These are phyloP conservation scores for Ajuga chamaepitys DNA, from an alignment of 257 asterid genomes.

Conservation along the genomic window DNA sequence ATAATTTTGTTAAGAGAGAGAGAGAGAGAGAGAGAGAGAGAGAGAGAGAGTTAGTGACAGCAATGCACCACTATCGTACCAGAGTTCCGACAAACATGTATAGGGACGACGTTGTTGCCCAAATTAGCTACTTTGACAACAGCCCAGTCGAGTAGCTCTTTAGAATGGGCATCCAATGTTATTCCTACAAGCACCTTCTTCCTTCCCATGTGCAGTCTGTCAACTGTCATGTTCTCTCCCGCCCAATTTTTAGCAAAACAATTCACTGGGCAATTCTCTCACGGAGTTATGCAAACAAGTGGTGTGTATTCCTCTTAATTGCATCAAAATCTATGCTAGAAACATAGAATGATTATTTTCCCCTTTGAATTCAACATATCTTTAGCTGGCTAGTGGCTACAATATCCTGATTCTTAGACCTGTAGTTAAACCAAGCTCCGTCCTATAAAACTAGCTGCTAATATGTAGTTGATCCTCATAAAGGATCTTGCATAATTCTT, in stretches of 20 bases:
- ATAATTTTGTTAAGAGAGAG: not conserved
- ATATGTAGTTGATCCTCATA: too few relatives aligned
- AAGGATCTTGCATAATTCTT: too few relatives aligned
- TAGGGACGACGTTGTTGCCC: constrained; percentile 69
- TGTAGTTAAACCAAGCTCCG: too few relatives aligned
- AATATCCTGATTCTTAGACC: too few relatives aligned
- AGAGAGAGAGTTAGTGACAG: not conserved
- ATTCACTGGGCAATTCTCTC: not conserved
- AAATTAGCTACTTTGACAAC: constrained; percentile 71
- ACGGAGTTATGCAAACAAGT: constrained; percentile 13
- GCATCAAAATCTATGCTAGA: constrained; percentile 16
- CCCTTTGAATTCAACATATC: constrained; percentile 23
- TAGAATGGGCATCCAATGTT: constrained; percentile 53
- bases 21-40: too few relatives aligned
- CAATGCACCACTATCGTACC: constrained; percentile 31
- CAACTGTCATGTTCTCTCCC: constrained; percentile 43
- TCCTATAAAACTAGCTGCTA: too few relatives aligned
- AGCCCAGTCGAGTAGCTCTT: constrained; percentile 86
- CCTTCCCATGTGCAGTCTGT: constrained; percentile 30
- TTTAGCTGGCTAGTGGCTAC: too few relatives aligned
- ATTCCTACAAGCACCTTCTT: constrained; percentile 78
- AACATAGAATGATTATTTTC: constrained; percentile 23
- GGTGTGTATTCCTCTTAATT: not conserved
- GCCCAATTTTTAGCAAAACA: constrained; percentile 12
- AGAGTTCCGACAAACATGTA: constrained; percentile 73